phyloP scores from a whole-genome alignment of 228 moss, liverwort and hornwort genomes.

The Sphagnum fallax region DNA sequence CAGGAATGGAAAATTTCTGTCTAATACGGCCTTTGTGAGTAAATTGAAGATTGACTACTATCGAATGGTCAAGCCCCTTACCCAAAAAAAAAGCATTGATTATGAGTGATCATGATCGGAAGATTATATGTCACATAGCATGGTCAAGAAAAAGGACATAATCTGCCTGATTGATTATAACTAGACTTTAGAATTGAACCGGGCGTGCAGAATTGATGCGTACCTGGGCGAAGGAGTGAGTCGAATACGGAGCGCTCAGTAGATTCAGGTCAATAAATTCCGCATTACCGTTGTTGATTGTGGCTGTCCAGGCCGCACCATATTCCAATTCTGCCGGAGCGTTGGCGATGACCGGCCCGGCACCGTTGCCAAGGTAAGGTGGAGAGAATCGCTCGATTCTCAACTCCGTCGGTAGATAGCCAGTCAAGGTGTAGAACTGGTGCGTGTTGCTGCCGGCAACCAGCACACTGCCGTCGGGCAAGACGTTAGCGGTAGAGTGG shows the following conservation, averaged over 20 bases:
- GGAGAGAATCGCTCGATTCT: conserved; percentile 27
- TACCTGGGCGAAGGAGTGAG: conserved; percentile 29
- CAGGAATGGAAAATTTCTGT: too few relatives aligned
- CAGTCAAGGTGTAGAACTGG: conserved; percentile 25
- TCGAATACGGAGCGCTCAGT: conserved; percentile 19
- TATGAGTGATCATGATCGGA: too few relatives aligned
- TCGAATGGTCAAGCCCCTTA: too few relatives aligned
- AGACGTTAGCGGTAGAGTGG: conserved; percentile 21
- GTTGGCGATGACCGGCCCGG: conserved; percentile 8
- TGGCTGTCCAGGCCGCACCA: conserved; percentile 13
- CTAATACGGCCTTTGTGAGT: too few relatives aligned
- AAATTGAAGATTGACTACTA: too few relatives aligned
- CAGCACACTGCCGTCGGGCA: conserved; percentile 27
- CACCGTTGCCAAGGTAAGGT: conserved; percentile 10
- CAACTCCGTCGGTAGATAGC: conserved; percentile 22
- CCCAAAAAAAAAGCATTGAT: too few relatives aligned
- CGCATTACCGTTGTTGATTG: conserved; percentile 2
- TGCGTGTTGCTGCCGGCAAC: conserved; percentile 29
- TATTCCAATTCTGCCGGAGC: conserved; percentile 4
- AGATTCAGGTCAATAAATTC: conserved; percentile 9
- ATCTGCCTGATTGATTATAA: too few relatives aligned
- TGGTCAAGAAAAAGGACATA: too few relatives aligned
- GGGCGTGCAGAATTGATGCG: not conserved
- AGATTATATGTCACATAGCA: too few relatives aligned
- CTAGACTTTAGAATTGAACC: not conserved